phyloP scores from a whole-genome alignment of 2,329 filamentous ascomycete species.

The Phaeosphaeriaceae sp. region DNA sequence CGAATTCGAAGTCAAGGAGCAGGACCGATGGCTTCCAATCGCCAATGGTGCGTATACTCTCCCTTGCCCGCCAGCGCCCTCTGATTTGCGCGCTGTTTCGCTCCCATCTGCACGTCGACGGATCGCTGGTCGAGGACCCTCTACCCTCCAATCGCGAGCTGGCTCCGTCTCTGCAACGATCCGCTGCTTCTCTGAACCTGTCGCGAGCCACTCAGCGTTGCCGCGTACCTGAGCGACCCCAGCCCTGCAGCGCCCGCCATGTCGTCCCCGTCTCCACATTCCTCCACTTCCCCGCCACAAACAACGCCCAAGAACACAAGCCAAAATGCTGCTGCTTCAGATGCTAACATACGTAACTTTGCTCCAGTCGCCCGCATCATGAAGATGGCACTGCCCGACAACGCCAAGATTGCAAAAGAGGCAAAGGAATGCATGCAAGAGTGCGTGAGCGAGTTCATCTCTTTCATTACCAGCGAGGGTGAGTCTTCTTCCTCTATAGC shows the following conservation, averaged over 20 bases:
- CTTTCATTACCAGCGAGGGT: conserved; percentile 99
- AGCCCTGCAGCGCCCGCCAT: conserved; percentile 52
- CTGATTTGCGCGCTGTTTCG: conserved; percentile 47
- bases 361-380: conserved; percentile 98
- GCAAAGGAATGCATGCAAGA: conserved; percentile 99
- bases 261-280: conserved; percentile 53
- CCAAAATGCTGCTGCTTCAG: conserved; percentile 58
- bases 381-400: conserved; percentile 96
- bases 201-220: conserved; percentile 27
- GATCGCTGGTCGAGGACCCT: conserved; percentile 51
- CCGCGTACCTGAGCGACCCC: conserved; percentile 42
- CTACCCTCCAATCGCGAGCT: conserved; percentile 57
- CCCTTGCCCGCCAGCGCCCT: conserved; percentile 31
- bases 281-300: conserved; percentile 44
- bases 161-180: conserved; percentile 55
- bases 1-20: conserved; percentile 99
- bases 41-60: conserved; percentile 89
- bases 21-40: conserved; percentile 99
- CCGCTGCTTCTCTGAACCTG: conserved; percentile 46
- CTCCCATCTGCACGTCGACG: conserved; percentile 47
- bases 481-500: conserved; percentile 49
- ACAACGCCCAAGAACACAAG: conserved; percentile 31
- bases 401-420: conserved; percentile 98
- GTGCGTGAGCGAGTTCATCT: conserved; percentile 99
- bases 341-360: conserved; percentile 95